Evolutionary conservation across 257 asterid species (phyloP).

Genomic region (Voacanga thouarsii): DNA sequence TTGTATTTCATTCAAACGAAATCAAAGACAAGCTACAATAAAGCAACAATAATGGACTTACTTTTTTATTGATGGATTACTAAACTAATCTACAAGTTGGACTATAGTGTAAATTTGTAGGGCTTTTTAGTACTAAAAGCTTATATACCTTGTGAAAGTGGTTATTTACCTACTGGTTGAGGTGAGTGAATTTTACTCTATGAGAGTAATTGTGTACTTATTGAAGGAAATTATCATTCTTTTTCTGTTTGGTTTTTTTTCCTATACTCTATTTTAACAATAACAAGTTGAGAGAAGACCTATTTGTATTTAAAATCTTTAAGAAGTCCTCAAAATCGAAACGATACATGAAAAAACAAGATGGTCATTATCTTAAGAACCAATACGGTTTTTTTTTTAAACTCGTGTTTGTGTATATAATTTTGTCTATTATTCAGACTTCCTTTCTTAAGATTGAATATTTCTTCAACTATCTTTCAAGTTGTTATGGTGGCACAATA

Average conservation of each 20-base stretch:
- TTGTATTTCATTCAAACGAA: no score
- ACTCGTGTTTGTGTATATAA: not conserved
- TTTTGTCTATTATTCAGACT: not conserved
- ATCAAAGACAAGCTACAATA: no score
- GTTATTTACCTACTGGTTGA: constrained; percentile 54
- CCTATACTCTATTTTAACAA: not conserved
- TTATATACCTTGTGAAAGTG: constrained; percentile 47
- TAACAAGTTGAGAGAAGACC: not conserved
- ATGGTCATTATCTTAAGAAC: not conserved
- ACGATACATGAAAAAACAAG: not conserved
- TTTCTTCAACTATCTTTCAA: not conserved
- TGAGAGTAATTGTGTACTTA: not conserved
- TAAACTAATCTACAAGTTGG: no score
- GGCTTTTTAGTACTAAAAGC: constrained; percentile 68
- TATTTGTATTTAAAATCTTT: not conserved
- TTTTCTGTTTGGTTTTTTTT: not conserved
- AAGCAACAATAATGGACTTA: no score
- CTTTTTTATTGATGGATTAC: no score
- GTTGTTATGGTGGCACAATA: not conserved
- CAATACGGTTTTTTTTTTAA: not conserved
- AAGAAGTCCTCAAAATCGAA: not conserved
- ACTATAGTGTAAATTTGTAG: no score
- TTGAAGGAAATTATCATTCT: not conserved
- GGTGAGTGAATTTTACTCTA: constrained; percentile 31
- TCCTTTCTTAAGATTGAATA: not conserved